Percentiles rank a stretch among this genome's conserved stretches.
Conservation (phyloP, 108 stramenopile species). For the Seminavis robusta region DNA sequence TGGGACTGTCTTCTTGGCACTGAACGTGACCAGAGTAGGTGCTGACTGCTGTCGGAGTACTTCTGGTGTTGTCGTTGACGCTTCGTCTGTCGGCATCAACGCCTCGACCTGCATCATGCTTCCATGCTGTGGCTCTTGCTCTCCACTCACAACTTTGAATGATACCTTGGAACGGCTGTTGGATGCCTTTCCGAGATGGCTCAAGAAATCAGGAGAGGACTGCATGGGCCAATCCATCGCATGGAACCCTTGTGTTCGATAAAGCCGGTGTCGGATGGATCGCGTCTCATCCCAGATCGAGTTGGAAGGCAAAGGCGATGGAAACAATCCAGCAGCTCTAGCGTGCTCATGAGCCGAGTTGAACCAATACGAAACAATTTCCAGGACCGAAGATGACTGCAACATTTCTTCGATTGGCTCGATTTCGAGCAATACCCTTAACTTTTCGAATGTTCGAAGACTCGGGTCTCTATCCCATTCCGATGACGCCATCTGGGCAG, state of each 20-base stretch:
- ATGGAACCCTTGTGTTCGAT: conserved; percentile 50
- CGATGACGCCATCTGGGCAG: neutral
- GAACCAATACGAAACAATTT: conserved; percentile 49
- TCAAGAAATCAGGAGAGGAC: too few species aligned
- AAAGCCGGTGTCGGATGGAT: conserved; percentile 22
- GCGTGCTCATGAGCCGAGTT: conserved; percentile 25
- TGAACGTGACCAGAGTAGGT: conserved; percentile 29
- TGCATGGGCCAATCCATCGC: conserved; percentile 63
- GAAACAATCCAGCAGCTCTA: too few species aligned
- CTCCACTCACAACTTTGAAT: too few species aligned
- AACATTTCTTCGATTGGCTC: conserved; percentile 52
- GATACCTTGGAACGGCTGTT: too few species aligned
- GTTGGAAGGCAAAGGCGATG: too few species aligned
- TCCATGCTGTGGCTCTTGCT: too few species aligned
- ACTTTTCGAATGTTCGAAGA: conserved; percentile 21
- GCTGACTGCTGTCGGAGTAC: too few species aligned
- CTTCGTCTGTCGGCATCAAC: too few species aligned
- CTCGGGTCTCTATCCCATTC: conserved; percentile 8
- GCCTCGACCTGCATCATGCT: too few species aligned
- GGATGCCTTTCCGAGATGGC: too few species aligned
- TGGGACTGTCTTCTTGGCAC: conserved; percentile 44
- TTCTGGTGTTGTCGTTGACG: too few species aligned
- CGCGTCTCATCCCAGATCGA: too few species aligned
- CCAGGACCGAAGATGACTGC: conserved; percentile 36
- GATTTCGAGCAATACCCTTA: conserved; percentile 30